Base-by-base conservation (phyloP, 225 moss, liverwort and hornwort genomes). In the Bryoerythrophyllum caledonicum region DNA sequence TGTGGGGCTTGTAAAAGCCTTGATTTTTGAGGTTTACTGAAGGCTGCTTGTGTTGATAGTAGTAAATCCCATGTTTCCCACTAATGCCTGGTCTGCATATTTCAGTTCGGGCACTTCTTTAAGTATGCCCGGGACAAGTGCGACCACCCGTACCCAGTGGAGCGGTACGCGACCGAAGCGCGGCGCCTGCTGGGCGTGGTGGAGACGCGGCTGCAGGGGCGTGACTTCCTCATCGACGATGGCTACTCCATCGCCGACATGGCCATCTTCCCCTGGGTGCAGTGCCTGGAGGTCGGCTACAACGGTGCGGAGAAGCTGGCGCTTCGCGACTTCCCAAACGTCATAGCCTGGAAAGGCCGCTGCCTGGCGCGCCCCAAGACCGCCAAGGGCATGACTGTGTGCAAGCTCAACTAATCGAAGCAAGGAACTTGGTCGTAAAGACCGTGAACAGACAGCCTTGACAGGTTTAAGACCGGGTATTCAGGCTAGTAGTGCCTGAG, bases 221-320 rank as follows among this genome's bases (percentile, higher is more conserved):
- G 83, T 25, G 78, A 83, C 3, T 88, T 81, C n/a, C 14, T 85
- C 46, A 70, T 87, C 13, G 86, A 82, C 17, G 81, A 81, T 17
- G 89, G 89, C 1, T 89, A 80, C 59, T 83, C 77, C 68, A 86
- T 89, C 2, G 89, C 89, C 4, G 86, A 89, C 3, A 86, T 84
- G 69, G 81, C 89, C 4, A 89, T 81, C 68, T 82, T 86, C 11
- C 89, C 89, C 0, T 89, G 89, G 86, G 72, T 89, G 14, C 0
- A 2, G 7, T 74, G 68, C 5, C 3, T 84, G 74, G 75, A 79
- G 0, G 15, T 0, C 5, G 0, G 0, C 0, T 77, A 75, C 35
- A 0, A 0, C 0, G 83, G 12, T 2, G 1, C 5, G 7, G 84
- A 89, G 57, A 69, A 84, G 17, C 0, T 89, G 8, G 79, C 70